A percentile compares a stretch with the other conserved stretches of the same genome.
Evolutionary conservation across 1,284 basidiomycete genomes (phyloP).

Genomic region (Apiotrichum siamense): DNA sequence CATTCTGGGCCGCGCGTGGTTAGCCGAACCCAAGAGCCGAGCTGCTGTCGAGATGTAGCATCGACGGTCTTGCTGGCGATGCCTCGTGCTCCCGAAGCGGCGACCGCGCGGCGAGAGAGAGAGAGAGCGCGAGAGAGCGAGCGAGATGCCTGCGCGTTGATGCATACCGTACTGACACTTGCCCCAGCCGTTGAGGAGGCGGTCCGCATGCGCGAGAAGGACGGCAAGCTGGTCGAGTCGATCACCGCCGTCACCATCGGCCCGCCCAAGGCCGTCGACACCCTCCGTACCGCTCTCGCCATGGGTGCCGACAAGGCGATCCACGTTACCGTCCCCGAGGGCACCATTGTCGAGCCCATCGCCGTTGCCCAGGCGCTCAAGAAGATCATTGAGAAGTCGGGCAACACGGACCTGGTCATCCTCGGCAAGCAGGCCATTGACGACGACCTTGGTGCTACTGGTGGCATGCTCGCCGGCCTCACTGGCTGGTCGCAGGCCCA

Average conservation of each 20-base stretch:
- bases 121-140: no score
- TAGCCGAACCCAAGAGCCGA: constrained; percentile 13
- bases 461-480: constrained; percentile 93
- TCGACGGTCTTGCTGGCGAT: neutral
- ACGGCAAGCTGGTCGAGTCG: constrained; percentile 64
- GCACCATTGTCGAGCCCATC: constrained; percentile 58
- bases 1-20: neutral
- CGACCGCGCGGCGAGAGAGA: no score
- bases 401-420: constrained; percentile 72
- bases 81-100: no score
- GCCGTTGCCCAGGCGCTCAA: constrained; percentile 61
- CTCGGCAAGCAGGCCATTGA: constrained; percentile 99
- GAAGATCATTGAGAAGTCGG: constrained; percentile 61
- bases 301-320: constrained; percentile 95
- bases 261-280: constrained; percentile 81
- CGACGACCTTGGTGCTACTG: constrained; percentile 93
- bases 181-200: constrained; percentile 90
- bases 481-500: constrained; percentile 91
- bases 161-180: constrained; percentile 1
- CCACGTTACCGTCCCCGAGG: constrained; percentile 83
- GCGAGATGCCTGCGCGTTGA: no score
- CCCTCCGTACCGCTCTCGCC: constrained; percentile 89
- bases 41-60: neutral
- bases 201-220: constrained; percentile 77
- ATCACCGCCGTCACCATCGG: constrained; percentile 92